A percentile compares a stretch with the other conserved stretches of the same genome.
Conservation (phyloP, 768 basidiomycete genomes). For the Lactarius indigo region DNA sequence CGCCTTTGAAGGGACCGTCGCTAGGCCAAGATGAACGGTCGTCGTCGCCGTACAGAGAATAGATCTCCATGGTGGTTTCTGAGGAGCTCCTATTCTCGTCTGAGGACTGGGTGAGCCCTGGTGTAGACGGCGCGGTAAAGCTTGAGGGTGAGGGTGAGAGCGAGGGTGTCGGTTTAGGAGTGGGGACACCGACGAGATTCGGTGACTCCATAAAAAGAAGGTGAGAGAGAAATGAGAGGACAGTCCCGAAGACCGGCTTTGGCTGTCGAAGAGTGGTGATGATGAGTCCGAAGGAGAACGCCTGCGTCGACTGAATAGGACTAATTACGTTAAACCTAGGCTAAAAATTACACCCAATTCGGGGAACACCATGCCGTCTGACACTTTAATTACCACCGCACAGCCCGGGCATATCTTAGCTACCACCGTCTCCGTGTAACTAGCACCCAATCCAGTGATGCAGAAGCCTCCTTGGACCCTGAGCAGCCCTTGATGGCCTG, state of each 20-base stretch:
- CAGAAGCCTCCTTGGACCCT: too few relatives aligned
- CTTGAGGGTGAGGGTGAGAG: slow-evolving; percentile 14
- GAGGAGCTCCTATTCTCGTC: slow-evolving; percentile 51
- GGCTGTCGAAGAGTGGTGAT: slow-evolving; percentile 10
- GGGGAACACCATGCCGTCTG: too few relatives aligned
- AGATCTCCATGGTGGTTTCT: slow-evolving; percentile 78
- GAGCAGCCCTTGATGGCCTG: too few relatives aligned
- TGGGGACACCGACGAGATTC: slow-evolving; percentile 21
- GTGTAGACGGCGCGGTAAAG: slow-evolving; percentile 29
- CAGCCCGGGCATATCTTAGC: too few relatives aligned
- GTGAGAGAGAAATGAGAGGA: slow-evolving; percentile 13
- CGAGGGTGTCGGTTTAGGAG: neutral
- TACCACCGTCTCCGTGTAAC: too few relatives aligned
- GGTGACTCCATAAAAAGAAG: slow-evolving; percentile 25
- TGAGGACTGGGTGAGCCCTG: slow-evolving; percentile 36
- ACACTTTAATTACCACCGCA: too few relatives aligned
- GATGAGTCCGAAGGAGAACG: neutral
- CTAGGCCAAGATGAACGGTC: slow-evolving; percentile 26
- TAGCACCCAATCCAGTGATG: too few relatives aligned
- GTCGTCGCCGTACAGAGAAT: slow-evolving; percentile 81
- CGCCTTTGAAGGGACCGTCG: slow-evolving; percentile 36
- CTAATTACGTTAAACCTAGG: neutral
- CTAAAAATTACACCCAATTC: neutral
- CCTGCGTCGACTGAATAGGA: neutral
- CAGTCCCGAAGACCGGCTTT: slow-evolving; percentile 24